Percentiles rank a stretch among this genome's conserved stretches.
Conservation (phyloP, 1,284 basidiomycete species). For the Fistulinella cinereoalba region DNA sequence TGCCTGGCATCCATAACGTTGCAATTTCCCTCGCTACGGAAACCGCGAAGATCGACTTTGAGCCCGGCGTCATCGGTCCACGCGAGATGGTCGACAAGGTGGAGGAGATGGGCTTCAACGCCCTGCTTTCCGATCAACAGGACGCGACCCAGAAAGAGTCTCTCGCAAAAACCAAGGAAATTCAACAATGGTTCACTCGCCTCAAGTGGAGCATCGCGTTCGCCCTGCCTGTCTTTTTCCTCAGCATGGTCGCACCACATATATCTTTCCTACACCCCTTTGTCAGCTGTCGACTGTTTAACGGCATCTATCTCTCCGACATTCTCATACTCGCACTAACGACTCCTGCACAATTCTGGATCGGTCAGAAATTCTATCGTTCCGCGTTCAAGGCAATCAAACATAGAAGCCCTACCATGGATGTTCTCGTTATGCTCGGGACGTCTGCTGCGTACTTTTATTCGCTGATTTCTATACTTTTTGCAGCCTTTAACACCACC, state of each 20-base stretch:
- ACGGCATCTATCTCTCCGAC: constrained; percentile 82
- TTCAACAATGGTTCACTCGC: constrained; percentile 84
- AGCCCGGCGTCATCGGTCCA: constrained; percentile 70
- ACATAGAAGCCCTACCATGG: constrained; percentile 92
- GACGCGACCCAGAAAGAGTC: constrained; percentile 89
- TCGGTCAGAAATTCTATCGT: constrained; percentile 85
- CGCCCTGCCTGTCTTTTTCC: constrained; percentile 89
- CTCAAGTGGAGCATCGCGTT: constrained; percentile 78
- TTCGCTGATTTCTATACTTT: constrained; percentile 73
- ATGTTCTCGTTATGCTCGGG: constrained; percentile 94
- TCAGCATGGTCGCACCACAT: constrained; percentile 86
- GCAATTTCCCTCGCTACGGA: constrained; percentile 73
- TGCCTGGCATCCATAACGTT: constrained; percentile 76
- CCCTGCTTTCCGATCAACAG: constrained; percentile 78
- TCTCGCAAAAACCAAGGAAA: constrained; percentile 89
- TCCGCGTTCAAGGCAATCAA: constrained; percentile 89
- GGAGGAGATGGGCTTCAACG: constrained; percentile 89
- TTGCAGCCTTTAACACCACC: constrained; percentile 61
- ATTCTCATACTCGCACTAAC: constrained; percentile 81
- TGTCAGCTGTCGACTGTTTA: constrained; percentile 49
- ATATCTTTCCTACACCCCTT: constrained; percentile 58
- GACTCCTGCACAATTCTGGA: constrained; percentile 91
- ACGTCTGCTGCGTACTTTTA: constrained; percentile 94
- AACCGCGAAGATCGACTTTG: constrained; percentile 75
- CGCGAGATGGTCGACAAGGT: constrained; percentile 85